Evolutionary conservation across 1,139 yeast genomes (phyloP).

Genomic region (Pichia sp.): DNA sequence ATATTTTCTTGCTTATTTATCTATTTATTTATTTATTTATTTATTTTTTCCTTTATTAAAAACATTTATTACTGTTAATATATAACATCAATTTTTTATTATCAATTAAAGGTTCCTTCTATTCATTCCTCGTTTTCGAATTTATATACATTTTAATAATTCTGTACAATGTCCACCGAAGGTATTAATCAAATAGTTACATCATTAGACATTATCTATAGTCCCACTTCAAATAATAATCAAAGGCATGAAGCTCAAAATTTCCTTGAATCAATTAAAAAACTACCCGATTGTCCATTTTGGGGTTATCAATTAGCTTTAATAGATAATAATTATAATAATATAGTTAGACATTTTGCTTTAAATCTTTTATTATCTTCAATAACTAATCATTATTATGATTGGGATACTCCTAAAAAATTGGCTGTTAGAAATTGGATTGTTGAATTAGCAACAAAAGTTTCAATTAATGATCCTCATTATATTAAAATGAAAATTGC

Average conservation of each 20-base stretch:
- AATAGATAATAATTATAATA: slow-evolving; percentile 52
- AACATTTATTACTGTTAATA: neutral
- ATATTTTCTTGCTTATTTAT: no score
- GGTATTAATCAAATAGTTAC: slow-evolving; percentile 65
- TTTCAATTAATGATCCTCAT: slow-evolving; percentile 69
- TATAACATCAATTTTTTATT: neutral
- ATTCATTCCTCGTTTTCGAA: neutral
- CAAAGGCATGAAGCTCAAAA: slow-evolving; percentile 63
- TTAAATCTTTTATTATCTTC: slow-evolving; percentile 72
- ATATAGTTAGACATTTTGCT: slow-evolving; percentile 86
- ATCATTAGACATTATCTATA: slow-evolving; percentile 77
- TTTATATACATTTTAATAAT: neutral
- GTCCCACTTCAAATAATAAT: slow-evolving; percentile 59
- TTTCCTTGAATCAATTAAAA: slow-evolving; percentile 70
- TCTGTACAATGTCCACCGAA: slow-evolving; percentile 47
- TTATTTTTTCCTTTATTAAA: no score
- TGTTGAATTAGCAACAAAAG: slow-evolving; percentile 62
- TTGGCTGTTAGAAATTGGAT: slow-evolving; percentile 78
- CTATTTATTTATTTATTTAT: no score
- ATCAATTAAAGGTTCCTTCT: neutral
- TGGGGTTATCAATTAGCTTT: slow-evolving; percentile 89
- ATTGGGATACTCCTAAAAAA: slow-evolving; percentile 57
- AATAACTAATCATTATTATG: slow-evolving; percentile 46
- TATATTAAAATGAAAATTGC: slow-evolving; percentile 87
- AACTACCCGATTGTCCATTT: slow-evolving; percentile 75